Conservation (phyloP, 331 rosid genomes). For the Malus hybrid region DNA sequence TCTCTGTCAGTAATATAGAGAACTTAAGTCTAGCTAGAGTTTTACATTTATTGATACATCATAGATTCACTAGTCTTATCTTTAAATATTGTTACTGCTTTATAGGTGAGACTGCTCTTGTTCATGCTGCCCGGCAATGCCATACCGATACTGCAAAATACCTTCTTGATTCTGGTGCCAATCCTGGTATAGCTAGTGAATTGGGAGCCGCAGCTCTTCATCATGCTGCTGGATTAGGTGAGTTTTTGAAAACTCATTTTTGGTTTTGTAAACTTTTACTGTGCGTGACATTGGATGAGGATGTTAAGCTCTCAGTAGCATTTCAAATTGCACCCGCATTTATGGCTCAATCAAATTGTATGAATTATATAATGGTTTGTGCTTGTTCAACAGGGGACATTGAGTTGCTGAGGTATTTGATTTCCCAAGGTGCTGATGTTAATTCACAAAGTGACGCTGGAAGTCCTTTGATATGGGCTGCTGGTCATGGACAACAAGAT, state of each 20-base stretch:
- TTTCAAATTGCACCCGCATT: not conserved
- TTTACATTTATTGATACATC: not conserved
- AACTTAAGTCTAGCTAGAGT: not conserved
- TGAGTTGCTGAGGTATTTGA: conserved; percentile 60
- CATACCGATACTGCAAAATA: conserved; percentile 64
- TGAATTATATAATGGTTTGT: conserved; percentile 1
- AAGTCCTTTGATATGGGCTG: conserved; percentile 92
- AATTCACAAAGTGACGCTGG: conserved; percentile 85
- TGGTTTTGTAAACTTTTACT: not conserved
- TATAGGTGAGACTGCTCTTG: conserved; percentile 82
- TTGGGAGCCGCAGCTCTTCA: conserved; percentile 85
- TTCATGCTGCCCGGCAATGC: conserved; percentile 90
- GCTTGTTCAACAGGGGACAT: conserved; percentile 51
- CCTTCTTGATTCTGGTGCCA: conserved; percentile 63
- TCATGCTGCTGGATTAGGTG: conserved; percentile 89
- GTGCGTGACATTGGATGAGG: not conserved
- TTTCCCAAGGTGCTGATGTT: conserved; percentile 59
- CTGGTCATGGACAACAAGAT: conserved; percentile 82
- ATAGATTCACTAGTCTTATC: not conserved
- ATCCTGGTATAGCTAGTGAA: conserved; percentile 55
- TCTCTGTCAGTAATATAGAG: not conserved
- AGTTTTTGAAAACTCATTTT: not conserved
- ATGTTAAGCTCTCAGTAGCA: not conserved
- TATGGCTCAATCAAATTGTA: not conserved
- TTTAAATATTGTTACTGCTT: not conserved